Evolutionary conservation across 2,329 filamentous ascomycete genomes (phyloP).

Genomic region (Aspergillus quadricinctus): DNA sequence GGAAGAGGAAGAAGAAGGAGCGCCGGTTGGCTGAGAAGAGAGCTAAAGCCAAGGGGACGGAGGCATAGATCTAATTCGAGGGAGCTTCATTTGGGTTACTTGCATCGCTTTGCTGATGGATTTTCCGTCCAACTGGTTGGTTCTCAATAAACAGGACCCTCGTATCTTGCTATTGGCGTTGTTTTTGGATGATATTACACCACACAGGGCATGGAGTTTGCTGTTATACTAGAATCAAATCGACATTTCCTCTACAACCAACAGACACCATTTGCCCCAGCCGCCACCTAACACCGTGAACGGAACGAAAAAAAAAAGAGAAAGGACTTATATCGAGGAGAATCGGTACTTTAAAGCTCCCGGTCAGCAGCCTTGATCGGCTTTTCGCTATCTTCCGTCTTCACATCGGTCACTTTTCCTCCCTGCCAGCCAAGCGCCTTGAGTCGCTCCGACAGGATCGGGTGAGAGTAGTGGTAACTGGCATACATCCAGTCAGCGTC

Average conservation of each 20-base stretch:
- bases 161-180: conserved; percentile 15
- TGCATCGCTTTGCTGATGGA: conserved; percentile 11
- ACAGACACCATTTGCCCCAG: conserved; percentile 3
- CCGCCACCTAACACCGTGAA: conserved; percentile 10
- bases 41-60: conserved; percentile 32
- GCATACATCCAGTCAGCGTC: conserved; percentile 98
- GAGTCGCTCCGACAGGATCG: conserved; percentile 88
- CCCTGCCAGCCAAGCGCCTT: conserved; percentile 86
- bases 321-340: not conserved
- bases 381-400: conserved; percentile 52
- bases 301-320: conserved; percentile 5
- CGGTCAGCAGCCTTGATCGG: conserved; percentile 69
- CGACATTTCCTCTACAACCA: not conserved
- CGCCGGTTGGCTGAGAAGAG: conserved; percentile 44
- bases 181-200: not conserved
- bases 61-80: conserved; percentile 13
- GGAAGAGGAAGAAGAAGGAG: conserved; percentile 54
- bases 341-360: conserved; percentile 56
- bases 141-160: conserved; percentile 5
- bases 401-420: conserved; percentile 42
- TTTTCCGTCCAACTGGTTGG: conserved; percentile 6
- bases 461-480: conserved; percentile 97
- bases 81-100: not conserved
- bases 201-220: not conserved
- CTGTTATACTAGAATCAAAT: not conserved